Base-by-base conservation (phyloP, 2,329 filamentous ascomycete genomes). In the Daldinia eschscholtzii region DNA sequence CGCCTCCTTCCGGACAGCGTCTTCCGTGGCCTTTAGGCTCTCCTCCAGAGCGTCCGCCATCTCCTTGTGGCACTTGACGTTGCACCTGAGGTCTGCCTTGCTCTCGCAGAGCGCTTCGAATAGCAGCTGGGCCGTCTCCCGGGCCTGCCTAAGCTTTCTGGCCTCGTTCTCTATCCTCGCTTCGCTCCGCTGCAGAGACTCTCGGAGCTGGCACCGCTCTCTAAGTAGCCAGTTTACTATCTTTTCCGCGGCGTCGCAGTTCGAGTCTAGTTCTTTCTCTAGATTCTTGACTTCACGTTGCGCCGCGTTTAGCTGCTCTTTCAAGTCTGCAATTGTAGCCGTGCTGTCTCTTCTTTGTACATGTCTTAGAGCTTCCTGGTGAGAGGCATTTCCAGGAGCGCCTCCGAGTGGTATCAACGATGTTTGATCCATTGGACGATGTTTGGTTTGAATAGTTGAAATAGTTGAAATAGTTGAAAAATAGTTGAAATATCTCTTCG, bases 261-360 rank as follows among this genome's bases (percentile, higher is more conserved):
- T 50, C 2, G 35, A 42, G 5, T 52, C 6, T 6, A 56, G n/a
- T 12, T 13, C 7, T 33, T 30, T 6, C 10, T 70, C 59, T 6
- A 67, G 28, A 6, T 28, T 30, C 4, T 50, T 35, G 15, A 64
- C 59, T 6, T 65, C 13, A 4, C 39, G 4, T 13, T 35, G 64
- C 26, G 64, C 28, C 12, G 18, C 15, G 2, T 41, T n/a, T 26
- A 67, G 46, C 18, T 64, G 57, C n/a, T 64, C 30, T 1, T 61
- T 30, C 9, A 58, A 41, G n/a, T 50, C 37, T 5, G 42, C 23
- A 23, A 42, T 28, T 26, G 23, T n/a, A 0, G 26, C 18, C 0
- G 10, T 12, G 26, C 4, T 41, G 5, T 58, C 39, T 5, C 7
- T 23, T n/a, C 6, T 20, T 33, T 39, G 18, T 50, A 13, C 10